A percentile compares a stretch with the other conserved stretches of the same genome.
Evolutionary conservation across 2,329 filamentous ascomycete genomes (phyloP).

Genomic region (Curvularia lunata): DNA sequence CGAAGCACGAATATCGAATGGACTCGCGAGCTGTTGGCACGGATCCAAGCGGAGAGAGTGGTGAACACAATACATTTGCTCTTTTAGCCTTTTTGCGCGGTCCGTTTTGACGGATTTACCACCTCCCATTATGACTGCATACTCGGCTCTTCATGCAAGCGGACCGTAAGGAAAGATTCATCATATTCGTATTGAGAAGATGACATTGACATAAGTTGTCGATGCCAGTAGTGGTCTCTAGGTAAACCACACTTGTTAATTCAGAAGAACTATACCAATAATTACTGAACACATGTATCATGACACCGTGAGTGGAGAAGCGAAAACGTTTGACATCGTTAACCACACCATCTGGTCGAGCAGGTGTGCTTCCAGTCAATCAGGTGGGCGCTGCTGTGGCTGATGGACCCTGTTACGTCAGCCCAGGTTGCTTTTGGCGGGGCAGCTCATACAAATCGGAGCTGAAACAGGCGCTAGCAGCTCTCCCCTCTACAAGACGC

Average conservation of each 20-base stretch:
- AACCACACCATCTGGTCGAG: not conserved
- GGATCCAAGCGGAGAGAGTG: not conserved
- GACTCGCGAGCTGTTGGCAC: conserved; percentile 4
- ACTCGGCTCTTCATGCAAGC: not conserved
- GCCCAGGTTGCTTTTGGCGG: conserved; percentile 9
- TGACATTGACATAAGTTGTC: not conserved
- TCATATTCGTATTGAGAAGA: conserved; percentile 1
- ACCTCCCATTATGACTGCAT: not conserved
- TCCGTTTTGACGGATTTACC: not conserved
- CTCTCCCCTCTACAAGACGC: not conserved
- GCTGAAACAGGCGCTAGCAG: conserved; percentile 12
- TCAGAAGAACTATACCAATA: not conserved
- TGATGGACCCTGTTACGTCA: conserved; percentile 12
- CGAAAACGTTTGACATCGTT: not conserved
- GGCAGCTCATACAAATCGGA: conserved; percentile 7
- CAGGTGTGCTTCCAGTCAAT: not conserved
- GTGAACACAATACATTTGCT: not conserved
- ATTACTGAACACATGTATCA: not conserved
- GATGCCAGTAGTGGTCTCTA: not conserved
- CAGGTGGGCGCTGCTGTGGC: not conserved
- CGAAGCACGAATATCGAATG: not conserved
- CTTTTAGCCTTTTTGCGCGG: not conserved
- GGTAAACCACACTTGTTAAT: conserved; percentile 1
- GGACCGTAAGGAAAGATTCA: not conserved
- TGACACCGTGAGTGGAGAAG: not conserved